These are phyloP conservation scores for Immersiella caudata DNA, from an alignment of 495 filamentous ascomycete species.

Conservation along the genomic window DNA sequence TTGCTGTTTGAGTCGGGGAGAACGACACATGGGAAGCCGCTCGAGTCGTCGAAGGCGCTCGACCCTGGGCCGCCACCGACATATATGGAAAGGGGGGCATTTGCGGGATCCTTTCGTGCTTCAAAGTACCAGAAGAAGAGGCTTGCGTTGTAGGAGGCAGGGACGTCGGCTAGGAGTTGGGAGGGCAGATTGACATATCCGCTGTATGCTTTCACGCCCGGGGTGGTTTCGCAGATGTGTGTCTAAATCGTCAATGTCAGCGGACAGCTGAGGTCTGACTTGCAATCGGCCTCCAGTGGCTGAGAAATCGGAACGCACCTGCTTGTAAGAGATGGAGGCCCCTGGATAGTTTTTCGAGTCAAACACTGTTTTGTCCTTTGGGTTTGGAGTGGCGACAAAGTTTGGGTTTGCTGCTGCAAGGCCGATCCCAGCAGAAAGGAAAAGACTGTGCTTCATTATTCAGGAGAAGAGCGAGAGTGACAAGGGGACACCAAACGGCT, in stretches of 20 bases:
- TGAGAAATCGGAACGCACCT: conserved; percentile 5
- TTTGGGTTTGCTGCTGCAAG: conserved; percentile 7
- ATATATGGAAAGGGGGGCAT: conserved; percentile 19
- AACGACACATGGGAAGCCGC: conserved; percentile 64
- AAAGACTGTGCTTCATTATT: background rate
- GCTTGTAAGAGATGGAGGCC: conserved; percentile 25
- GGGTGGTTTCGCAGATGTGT: conserved; percentile 12
- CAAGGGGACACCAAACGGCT: too few relatives aligned
- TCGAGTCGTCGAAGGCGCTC: conserved; percentile 65
- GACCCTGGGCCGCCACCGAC: conserved; percentile 61
- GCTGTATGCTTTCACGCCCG: conserved; percentile 17
- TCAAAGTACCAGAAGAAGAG: conserved; percentile 26
- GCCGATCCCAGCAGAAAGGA: background rate
- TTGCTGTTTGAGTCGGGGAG: conserved; percentile 33
- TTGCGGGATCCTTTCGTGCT: conserved; percentile 6
- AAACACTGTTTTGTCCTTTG: conserved; percentile 9
- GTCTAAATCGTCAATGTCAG: background rate
- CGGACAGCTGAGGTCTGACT: background rate
- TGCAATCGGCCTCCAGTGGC: background rate
- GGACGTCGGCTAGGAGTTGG: background rate
- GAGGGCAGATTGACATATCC: conserved; percentile 11
- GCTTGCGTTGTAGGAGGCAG: conserved; percentile 3
- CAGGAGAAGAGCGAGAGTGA: too few relatives aligned
- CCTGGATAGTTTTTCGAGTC: conserved; percentile 18
- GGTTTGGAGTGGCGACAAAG: conserved; percentile 10